These are phyloP conservation scores for Lignosus rhinocerotis DNA, from an alignment of 1,284 basidiomycete species.

Conservation along the genomic window DNA sequence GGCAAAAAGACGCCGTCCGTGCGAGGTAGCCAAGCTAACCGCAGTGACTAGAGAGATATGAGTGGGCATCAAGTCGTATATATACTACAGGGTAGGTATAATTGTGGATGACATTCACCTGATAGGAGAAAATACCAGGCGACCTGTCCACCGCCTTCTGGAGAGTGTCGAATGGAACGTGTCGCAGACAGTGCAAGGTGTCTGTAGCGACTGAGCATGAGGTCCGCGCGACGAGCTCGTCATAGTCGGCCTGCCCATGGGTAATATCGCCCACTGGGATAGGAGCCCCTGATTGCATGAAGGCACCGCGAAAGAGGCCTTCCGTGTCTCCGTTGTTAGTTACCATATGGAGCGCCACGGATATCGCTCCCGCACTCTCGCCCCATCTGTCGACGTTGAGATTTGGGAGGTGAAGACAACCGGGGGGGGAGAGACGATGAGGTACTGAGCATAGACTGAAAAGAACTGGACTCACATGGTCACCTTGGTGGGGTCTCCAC, in stretches of 20 bases:
- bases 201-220: constrained; percentile 34
- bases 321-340: background rate
- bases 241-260: constrained; percentile 32
- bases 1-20: constrained; percentile 39
- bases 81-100: background rate
- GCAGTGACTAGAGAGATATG: constrained; percentile 15
- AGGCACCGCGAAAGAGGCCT: constrained; percentile 32
- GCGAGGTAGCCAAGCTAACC: constrained; percentile 36
- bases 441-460: background rate
- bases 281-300: constrained; percentile 36
- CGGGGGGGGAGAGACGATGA: no score
- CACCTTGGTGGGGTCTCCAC: constrained; percentile 36
- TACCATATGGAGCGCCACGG: background rate
- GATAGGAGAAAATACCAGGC: constrained; percentile 25
- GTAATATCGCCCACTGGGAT: constrained; percentile 31
- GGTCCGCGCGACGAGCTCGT: constrained; percentile 28
- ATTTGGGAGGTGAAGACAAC: no score
- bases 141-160: constrained; percentile 31
- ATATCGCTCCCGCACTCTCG: background rate
- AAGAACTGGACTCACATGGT: constrained; percentile 24
- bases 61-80: background rate
- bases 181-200: constrained; percentile 42
- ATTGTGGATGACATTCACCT: no score
- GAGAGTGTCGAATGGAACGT: constrained; percentile 31
- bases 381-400: background rate